A percentile compares a stretch with the other conserved stretches of the same genome.
Conservation (phyloP, 352 stramenopile genomes). For the Thalassiosira ordinaria region DNA sequence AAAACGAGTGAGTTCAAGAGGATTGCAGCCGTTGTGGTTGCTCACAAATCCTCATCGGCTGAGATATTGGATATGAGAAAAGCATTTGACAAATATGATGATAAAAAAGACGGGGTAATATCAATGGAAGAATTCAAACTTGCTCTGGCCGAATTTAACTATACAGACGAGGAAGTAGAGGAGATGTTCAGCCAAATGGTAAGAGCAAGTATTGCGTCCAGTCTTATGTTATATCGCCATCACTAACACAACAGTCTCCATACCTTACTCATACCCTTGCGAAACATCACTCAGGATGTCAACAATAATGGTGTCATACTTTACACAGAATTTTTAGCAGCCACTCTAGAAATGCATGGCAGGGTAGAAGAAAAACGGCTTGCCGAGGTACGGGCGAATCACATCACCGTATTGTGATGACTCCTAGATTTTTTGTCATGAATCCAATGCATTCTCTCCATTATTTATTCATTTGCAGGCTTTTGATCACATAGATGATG, state of each 20-base stretch:
- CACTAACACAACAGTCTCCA: background rate
- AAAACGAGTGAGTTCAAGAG: conserved; percentile 75
- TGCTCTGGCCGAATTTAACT: conserved; percentile 60
- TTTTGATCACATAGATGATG: conserved; percentile 90
- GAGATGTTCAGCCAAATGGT: conserved; percentile 65
- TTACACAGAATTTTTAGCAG: conserved; percentile 96
- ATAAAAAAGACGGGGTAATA: conserved; percentile 77
- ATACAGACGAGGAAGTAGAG: conserved; percentile 67
- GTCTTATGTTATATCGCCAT: conserved; percentile 5
- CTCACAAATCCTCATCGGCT: conserved; percentile 77
- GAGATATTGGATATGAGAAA: conserved; percentile 82
- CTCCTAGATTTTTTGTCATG: background rate
- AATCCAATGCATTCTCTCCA: background rate
- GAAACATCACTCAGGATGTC: conserved; percentile 33
- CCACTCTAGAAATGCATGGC: conserved; percentile 90
- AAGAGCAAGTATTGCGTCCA: conserved; percentile 7
- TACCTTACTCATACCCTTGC: conserved; percentile 4
- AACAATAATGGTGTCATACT: conserved; percentile 84
- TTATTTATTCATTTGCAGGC: conserved; percentile 13
- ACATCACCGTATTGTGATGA: background rate
- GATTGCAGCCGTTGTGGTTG: conserved; percentile 85
- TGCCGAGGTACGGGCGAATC: conserved; percentile 89
- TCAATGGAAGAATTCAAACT: conserved; percentile 76
- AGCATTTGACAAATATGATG: conserved; percentile 84
- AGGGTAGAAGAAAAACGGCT: conserved; percentile 89